Percentiles rank a stretch among this genome's conserved stretches.
Conservation (phyloP, 306 rosid genomes). For the Sicyos baderoa region DNA sequence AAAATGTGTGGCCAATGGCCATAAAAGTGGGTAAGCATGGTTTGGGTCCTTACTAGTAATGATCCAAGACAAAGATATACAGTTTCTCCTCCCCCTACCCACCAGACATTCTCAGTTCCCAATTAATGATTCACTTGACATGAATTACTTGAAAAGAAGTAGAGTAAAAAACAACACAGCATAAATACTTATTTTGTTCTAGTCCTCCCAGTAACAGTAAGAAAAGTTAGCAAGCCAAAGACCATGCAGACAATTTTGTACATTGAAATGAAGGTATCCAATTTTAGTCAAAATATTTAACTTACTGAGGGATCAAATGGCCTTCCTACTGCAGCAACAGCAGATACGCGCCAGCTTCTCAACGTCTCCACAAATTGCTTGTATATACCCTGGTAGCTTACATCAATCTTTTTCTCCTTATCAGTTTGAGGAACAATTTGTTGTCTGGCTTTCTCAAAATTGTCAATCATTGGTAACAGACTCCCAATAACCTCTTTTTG, state of each 20-base stretch:
- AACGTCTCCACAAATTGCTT: constrained; percentile 81
- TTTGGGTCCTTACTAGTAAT: no score
- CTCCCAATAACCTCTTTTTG: constrained; percentile 60
- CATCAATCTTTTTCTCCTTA: constrained; percentile 67
- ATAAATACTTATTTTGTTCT: not conserved
- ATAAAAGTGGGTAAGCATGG: no score
- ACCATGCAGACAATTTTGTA: not conserved
- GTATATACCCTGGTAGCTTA: constrained; percentile 86
- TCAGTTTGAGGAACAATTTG: constrained; percentile 58
- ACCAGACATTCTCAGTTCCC: not conserved
- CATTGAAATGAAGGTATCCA: not conserved
- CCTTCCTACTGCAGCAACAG: constrained; percentile 65
- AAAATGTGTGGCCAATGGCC: no score
- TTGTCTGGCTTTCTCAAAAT: constrained; percentile 68
- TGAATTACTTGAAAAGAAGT: not conserved
- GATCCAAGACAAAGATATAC: no score
- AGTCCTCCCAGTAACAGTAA: not conserved
- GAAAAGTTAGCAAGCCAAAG: not conserved
- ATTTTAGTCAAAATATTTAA: constrained; percentile 7
- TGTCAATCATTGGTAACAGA: constrained; percentile 79
- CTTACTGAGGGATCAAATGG: constrained; percentile 87
- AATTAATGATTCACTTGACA: not conserved
- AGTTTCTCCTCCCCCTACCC: no score
- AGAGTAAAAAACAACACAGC: not conserved
- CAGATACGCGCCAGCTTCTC: constrained; percentile 64